Base-by-base conservation (phyloP, 192 early-diverging fungal genomes). In the Backusella westeae region DNA sequence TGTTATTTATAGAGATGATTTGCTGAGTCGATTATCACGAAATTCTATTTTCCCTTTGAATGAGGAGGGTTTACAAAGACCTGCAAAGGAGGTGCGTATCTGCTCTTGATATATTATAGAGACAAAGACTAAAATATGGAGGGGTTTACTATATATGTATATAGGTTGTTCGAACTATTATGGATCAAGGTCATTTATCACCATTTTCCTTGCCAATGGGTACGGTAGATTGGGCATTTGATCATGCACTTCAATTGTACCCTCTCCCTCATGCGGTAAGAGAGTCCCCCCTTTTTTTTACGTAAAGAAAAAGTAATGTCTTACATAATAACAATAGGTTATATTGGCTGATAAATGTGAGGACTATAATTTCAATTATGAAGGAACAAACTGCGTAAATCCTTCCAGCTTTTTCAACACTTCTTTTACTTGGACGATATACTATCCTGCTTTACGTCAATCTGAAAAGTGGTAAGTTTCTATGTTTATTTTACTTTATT, bases 271-370 rank as follows among this genome's bases (percentile, higher is more conserved):
- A 97, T 71, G 83, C 93, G 76, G 92, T 95, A 86, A 80, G 85
- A 49, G 46, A 49, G 4, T 3, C 42, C 0, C 15, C 5, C 4
- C 2, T 44, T 44, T 14, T 0, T 38, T 12, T 39, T 39, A 10
- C 10, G 38, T 39, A 39, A 39, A 39, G 38, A 39, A 12, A 3
- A 39, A 39, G 4, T 19, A 39, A 44, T 44, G 15, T 29, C 68
- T n/a, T 52, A 21, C 21, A 34, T 34, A 17, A 23, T 52, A 29
- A 67, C n/a, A 3, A 36, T 72, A 93, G 91, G 77, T 98, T 39
- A 87, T 98, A 10, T 83, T 97, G 66, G 96, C 96, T 2, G 96
- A 98, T 80, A 86, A 88, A 72, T 94, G 91, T 78, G 95, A 96
- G 23, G 77, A 89, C n/a, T 98, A 95, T 70, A 78, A 85, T 8